Conservation (phyloP, 2,329 filamentous ascomycete genomes). For the Trichophyton verrucosum region DNA sequence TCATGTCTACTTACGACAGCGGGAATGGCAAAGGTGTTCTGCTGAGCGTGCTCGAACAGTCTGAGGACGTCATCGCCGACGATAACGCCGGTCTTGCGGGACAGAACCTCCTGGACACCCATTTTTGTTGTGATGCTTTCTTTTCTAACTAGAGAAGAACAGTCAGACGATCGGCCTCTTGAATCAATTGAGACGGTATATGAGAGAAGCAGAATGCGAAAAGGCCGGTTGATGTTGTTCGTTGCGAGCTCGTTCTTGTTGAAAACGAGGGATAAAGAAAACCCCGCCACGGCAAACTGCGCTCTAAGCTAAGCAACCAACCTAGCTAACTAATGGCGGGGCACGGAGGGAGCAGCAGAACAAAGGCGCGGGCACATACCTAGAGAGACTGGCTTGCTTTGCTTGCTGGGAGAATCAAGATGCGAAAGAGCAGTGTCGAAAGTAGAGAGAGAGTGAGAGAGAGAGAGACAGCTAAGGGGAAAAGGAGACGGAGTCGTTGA, state of each 20-base stretch:
- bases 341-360: not conserved
- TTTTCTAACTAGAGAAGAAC: not conserved
- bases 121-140: slow-evolving; percentile 19
- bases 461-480: not conserved
- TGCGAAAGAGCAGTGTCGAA: not conserved
- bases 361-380: not conserved
- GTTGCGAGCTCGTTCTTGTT: too few species aligned
- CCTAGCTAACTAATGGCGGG: slow-evolving; percentile 1
- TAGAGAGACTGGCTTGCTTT: not conserved
- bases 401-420: not conserved
- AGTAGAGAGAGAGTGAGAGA: not conserved
- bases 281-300: not conserved
- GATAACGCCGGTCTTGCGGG: slow-evolving; percentile 54
- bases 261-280: not conserved
- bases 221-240: too few species aligned
- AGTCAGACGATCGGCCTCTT: not conserved
- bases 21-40: slow-evolving; percentile 79
- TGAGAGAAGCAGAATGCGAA: not conserved
- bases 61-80: slow-evolving; percentile 52
- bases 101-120: slow-evolving; percentile 44
- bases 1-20: slow-evolving; percentile 46
- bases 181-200: not conserved
- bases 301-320: not conserved
- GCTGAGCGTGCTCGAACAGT: slow-evolving; percentile 82
- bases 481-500: not conserved